Percentiles rank a stretch among this genome's conserved stretches.
These are phyloP conservation scores for Laguncularia racemosa DNA, from an alignment of 345 rosid species.

Conservation along the genomic window DNA sequence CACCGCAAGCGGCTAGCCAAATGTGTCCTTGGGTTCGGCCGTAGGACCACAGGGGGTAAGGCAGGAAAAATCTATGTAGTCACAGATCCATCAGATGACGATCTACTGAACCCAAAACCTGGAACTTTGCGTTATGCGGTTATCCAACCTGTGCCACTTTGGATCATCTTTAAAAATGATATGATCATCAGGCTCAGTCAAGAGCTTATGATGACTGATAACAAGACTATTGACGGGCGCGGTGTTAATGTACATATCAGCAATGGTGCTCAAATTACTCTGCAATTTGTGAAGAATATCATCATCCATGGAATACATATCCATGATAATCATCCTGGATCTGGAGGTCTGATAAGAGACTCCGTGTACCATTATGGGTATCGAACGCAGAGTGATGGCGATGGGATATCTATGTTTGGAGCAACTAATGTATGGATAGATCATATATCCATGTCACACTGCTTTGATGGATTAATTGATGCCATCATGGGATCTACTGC, in stretches of 20 bases:
- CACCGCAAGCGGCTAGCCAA: constrained; percentile 13
- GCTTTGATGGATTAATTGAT: constrained; percentile 23
- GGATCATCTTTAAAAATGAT: constrained; percentile 41
- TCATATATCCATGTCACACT: constrained; percentile 26
- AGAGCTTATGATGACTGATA: constrained; percentile 45
- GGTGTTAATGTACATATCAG: constrained; percentile 53
- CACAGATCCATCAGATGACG: constrained; percentile 45
- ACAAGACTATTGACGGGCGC: constrained; percentile 72
- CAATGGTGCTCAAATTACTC: constrained; percentile 50
- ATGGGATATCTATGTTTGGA: constrained; percentile 29
- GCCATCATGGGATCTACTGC: constrained; percentile 21
- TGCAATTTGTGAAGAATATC: constrained; percentile 44
- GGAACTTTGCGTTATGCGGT: constrained; percentile 48
- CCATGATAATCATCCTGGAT: constrained; percentile 31
- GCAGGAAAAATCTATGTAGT: constrained; percentile 47
- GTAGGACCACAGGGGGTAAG: constrained; percentile 50
- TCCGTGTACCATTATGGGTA: constrained; percentile 43
- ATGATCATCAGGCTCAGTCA: constrained; percentile 53
- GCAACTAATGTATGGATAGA: constrained; percentile 25
- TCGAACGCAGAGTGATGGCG: constrained; percentile 20
- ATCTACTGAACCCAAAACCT: constrained; percentile 40
- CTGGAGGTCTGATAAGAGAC: constrained; percentile 63
- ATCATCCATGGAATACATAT: constrained; percentile 58
- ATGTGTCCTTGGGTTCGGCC: constrained; percentile 44
- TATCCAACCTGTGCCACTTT: constrained; percentile 29